phyloP scores from a whole-genome alignment of 2,329 filamentous ascomycete genomes.

The Talaromyces sp. region DNA sequence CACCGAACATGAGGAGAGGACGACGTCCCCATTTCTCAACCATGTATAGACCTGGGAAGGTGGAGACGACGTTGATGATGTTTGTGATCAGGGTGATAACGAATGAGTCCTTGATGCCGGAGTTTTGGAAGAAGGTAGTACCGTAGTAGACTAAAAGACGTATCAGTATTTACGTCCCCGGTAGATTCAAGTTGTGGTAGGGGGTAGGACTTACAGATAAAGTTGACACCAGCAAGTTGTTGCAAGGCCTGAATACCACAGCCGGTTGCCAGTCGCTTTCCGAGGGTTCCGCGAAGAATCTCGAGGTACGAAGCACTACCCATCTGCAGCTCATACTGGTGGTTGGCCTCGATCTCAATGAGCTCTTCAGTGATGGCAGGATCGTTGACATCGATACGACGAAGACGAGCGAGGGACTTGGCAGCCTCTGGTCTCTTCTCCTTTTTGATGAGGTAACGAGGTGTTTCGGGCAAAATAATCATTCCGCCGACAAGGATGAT shows the following conservation, averaged over 20 bases:
- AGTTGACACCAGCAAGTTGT: constrained; percentile 47
- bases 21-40: constrained; percentile 55
- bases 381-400: constrained; percentile 66
- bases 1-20: constrained; percentile 51
- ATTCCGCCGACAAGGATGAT: constrained; percentile 73
- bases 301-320: constrained; percentile 42
- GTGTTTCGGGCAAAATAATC: constrained; percentile 77
- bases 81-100: constrained; percentile 52
- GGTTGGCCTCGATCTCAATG: constrained; percentile 82
- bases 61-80: constrained; percentile 52
- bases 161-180: no score
- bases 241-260: constrained; percentile 44
- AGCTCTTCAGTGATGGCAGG: constrained; percentile 76
- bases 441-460: constrained; percentile 80
- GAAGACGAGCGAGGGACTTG: constrained; percentile 64
- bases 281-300: constrained; percentile 38
- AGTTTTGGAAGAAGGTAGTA: constrained; percentile 44
- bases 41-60: constrained; percentile 51
- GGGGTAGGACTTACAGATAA: constrained; percentile 40
- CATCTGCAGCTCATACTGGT: constrained; percentile 72
- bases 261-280: constrained; percentile 44
- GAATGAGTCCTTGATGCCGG: constrained; percentile 48
- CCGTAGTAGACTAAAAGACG: constrained; percentile 38
- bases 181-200: background rate
- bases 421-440: constrained; percentile 68